Evolutionary conservation across 768 basidiomycete genomes (phyloP), one percentile per base, ranked within the genome.

Genomic region (Serendipita sp.): DNA sequence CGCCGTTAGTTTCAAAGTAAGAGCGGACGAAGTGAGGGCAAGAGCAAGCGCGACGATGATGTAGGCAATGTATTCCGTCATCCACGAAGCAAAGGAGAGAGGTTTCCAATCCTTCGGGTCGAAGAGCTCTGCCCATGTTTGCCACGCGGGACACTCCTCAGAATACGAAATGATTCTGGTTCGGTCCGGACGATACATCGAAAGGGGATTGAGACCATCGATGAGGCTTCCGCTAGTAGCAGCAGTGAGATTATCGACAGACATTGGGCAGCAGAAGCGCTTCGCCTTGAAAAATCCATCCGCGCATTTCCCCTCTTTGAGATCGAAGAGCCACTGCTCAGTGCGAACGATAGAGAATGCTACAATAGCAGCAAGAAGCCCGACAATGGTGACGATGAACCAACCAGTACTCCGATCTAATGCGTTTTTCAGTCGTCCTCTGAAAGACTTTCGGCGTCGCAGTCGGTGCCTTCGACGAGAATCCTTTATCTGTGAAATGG

Each of bases 271-370:
- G 72, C 95, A 99, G 74, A 92, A 91, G 2, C 85, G 78, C 68
- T 81, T 85, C 0, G 91, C 83, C 68, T 81, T 86, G 76, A 80
- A 86, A 85, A 87, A 88, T 0, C 78, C 78, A 0, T 74, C 73
- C 1, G 70, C 70, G 73, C 95, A 99, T 72, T 89, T 90, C 0
- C 96, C 96, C 62, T 92, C 89, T 74, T 98, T 98, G 64, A 86
- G 71, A 73, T 95, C 92, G 70, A 97, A 99, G 7, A 98, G 77
- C 80, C 84, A 86, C 72, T 88, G 86, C 71, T 99, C 96, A 66
- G 81, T 79, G 18, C 89, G 83, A 45, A 93, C 83, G 68, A 99
- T 86, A 64, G 89, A 74, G 72, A 91, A 97, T 3, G 95, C 95
- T 45, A 89, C 76, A 53, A 93, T 66, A 7, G 95, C 93, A 10